phyloP scores from a whole-genome alignment of 805 yeast genomes.

The Kuraishia hungarica region DNA sequence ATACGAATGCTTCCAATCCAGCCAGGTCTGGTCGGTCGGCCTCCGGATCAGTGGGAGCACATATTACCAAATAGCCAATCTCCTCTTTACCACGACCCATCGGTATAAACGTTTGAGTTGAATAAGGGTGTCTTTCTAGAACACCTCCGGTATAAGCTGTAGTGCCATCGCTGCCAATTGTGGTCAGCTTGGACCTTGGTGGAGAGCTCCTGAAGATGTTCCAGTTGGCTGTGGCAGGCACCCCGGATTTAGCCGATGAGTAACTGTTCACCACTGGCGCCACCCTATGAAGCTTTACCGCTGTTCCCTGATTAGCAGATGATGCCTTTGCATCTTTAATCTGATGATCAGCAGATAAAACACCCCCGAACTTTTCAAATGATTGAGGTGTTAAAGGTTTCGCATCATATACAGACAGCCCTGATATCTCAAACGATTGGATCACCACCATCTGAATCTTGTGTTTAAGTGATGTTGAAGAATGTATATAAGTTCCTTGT shows the following conservation, averaged over 20 bases:
- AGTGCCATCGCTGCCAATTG: conserved; percentile 4
- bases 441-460: background rate
- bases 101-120: conserved; percentile 89
- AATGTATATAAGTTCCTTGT: background rate
- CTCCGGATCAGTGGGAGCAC: conserved; percentile 45
- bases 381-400: conserved; percentile 54
- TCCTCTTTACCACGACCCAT: conserved; percentile 54
- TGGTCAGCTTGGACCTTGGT: conserved; percentile 48
- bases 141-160: conserved; percentile 50
- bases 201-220: conserved; percentile 79
- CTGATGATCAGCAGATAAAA: conserved; percentile 74
- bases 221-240: conserved; percentile 56
- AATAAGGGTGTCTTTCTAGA: conserved; percentile 81
- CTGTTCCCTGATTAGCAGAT: conserved; percentile 91
- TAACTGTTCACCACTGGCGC: conserved; percentile 57
- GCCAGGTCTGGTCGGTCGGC: conserved; percentile 50
- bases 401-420: conserved; percentile 25
- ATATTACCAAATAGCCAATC: conserved; percentile 68
- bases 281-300: conserved; percentile 65
- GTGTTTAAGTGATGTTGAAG: background rate
- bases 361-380: conserved; percentile 65
- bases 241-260: conserved; percentile 33
- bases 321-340: conserved; percentile 33
- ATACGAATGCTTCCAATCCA: conserved; percentile 57
- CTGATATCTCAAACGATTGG: background rate